Evolutionary conservation across 2,329 filamentous ascomycete species (phyloP), one percentile per base, ranked within the genome.

Genomic region (Colletotrichum neosansevieriae): DNA sequence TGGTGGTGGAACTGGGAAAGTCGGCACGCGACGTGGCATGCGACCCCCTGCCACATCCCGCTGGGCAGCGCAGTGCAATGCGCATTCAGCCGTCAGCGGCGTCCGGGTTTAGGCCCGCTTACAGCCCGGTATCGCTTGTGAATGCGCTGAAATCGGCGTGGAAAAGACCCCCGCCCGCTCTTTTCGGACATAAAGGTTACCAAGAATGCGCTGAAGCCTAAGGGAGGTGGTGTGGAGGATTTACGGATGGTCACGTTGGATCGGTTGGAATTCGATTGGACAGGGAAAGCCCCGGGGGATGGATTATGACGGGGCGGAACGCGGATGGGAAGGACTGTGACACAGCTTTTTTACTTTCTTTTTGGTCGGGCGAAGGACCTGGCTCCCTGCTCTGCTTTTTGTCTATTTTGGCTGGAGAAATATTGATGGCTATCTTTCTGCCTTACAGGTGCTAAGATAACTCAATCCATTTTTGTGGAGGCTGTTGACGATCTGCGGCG

Each of bases 1-100:
- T 44, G 63, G 40, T 38, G 42, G 49, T 56, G 47, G 47, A 29
- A 49, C 47, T 68, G 61, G 65, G 54, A 68, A 65, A 65, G 53
- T 44, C 65, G 61, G 65, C 65, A 68, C 65, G 65, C 61, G 61
- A 68, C 60, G 47, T 68, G 65, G 65, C 65, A 65, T 47, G 54
- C 60, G 47, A 64, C 34, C 65, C 36, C 65, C 61, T 65, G 65
- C 42, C 15, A 36, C 17, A 13, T 65, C 40, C 61, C 47, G 60
- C 64, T 58, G 64, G 60, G 64, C 64, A 19, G 34, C 45, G 12
- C 12, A 29, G 29, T 29, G 29, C 29, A 29, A 7, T 29, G 29
- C 29, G 6, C 6, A 29, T 11, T 29, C 11, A 6, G n/a, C 63
- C 49, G 49, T 49, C 58, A 65, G 63, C 63, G 32, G 47, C 63